Evolutionary conservation across 2,329 filamentous ascomycete genomes (phyloP).

Genomic region (Ascochyta lentis): DNA sequence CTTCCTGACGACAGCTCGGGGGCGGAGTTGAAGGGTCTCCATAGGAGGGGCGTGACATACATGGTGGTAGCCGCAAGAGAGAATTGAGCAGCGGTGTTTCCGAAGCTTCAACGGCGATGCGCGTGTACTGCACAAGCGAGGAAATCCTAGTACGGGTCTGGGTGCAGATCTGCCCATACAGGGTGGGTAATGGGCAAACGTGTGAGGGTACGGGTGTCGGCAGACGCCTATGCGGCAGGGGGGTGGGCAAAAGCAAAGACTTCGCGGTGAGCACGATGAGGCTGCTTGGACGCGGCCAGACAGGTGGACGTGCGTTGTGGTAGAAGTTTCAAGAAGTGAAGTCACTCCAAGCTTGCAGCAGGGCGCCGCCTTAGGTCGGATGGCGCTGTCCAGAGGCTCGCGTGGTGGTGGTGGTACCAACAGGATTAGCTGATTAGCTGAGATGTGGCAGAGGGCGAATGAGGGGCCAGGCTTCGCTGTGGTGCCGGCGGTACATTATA

Average conservation of each 20-base stretch:
- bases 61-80: constrained; percentile 41
- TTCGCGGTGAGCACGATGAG: constrained; percentile 27
- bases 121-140: constrained; percentile 41
- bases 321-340: constrained; percentile 39
- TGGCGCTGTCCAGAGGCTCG: constrained; percentile 32
- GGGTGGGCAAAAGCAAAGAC: constrained; percentile 35
- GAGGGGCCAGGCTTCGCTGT: constrained; percentile 33
- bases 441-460: constrained; percentile 30
- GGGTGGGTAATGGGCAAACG: constrained; percentile 24
- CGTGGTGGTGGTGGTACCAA: constrained; percentile 31
- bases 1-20: constrained; percentile 40
- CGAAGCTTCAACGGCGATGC: constrained; percentile 27
- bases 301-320: constrained; percentile 38
- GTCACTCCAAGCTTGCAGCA: constrained; percentile 32
- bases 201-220: constrained; percentile 35
- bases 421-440: constrained; percentile 39
- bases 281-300: constrained; percentile 26
- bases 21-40: constrained; percentile 41
- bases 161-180: constrained; percentile 44
- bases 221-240: constrained; percentile 37
- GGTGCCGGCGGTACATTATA: constrained; percentile 34
- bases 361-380: constrained; percentile 27
- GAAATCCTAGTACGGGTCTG: constrained; percentile 29
- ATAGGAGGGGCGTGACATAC: constrained; percentile 47
- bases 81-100: constrained; percentile 16